A percentile compares a stretch with the other conserved stretches of the same genome.
Evolutionary conservation across 257 asterid species (phyloP).

Genomic region (Prunella vulgaris): DNA sequence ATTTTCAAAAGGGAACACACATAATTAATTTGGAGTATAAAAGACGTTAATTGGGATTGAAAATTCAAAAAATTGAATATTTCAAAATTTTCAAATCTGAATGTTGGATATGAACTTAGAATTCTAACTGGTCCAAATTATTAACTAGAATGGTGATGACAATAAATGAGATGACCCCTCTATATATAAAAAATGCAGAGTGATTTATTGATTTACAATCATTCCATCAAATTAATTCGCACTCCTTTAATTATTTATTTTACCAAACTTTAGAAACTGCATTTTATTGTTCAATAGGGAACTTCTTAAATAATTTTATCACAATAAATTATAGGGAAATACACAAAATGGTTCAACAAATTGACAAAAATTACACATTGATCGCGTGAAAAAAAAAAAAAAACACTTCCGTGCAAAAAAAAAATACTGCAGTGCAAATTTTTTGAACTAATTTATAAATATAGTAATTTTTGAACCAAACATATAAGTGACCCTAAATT

Average conservation of each 20-base stretch:
- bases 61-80: slow-evolving; percentile 3
- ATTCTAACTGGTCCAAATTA: neutral
- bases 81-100: neutral
- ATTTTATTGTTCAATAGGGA: neutral
- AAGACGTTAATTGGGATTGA: neutral
- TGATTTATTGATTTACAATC: neutral
- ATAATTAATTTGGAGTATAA: too few species aligned
- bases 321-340: neutral
- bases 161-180: neutral
- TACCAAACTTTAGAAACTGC: neutral
- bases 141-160: neutral
- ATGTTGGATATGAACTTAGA: neutral
- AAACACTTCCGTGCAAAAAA: too few species aligned
- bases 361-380: too few species aligned
- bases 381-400: too few species aligned
- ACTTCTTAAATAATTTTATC: neutral
- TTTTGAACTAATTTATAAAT: too few species aligned
- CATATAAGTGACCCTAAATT: too few species aligned
- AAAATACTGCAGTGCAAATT: too few species aligned
- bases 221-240: neutral
- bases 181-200: neutral
- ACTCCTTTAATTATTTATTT: neutral
- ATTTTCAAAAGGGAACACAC: too few species aligned
- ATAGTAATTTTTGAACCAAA: too few species aligned
- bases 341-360: too few species aligned